These are phyloP conservation scores for Aspergillus oerlinghausenensis DNA, from an alignment of 2,329 filamentous ascomycete genomes.

Conservation along the genomic window DNA sequence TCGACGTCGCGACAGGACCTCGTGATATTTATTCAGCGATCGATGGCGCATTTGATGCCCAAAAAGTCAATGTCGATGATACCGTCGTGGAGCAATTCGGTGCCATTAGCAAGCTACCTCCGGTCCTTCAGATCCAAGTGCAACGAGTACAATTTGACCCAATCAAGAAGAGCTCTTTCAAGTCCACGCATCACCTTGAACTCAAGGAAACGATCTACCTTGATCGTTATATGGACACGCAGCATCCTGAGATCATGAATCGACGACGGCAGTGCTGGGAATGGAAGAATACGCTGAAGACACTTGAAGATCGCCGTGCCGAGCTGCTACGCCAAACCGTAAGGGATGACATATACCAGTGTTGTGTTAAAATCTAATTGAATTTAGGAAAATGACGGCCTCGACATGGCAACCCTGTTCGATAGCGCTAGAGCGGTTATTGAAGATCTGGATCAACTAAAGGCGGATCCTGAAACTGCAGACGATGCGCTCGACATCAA, in stretches of 20 bases:
- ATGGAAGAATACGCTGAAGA: constrained; percentile 60
- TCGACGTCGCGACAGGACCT: constrained; percentile 55
- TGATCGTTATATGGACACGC: constrained; percentile 74
- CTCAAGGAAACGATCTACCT: constrained; percentile 80
- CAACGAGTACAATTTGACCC: constrained; percentile 73
- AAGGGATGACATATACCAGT: constrained; percentile 2
- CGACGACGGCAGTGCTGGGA: constrained; percentile 69
- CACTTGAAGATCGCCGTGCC: constrained; percentile 47
- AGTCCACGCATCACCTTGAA: constrained; percentile 71
- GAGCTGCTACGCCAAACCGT: constrained; percentile 39
- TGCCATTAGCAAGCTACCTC: constrained; percentile 71
- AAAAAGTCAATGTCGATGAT: constrained; percentile 66
- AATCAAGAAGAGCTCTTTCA: constrained; percentile 55
- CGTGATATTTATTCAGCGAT: constrained; percentile 77
- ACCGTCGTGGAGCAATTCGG: constrained; percentile 59
- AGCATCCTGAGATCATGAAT: constrained; percentile 57
- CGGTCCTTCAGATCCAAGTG: constrained; percentile 83
- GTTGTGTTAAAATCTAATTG: constrained; percentile 3
- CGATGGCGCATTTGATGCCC: constrained; percentile 77
- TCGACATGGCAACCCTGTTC: constrained; percentile 30
- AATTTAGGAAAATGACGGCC: constrained; percentile 17
- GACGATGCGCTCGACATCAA: constrained; percentile 43
- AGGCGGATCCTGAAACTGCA: constrained; percentile 24
- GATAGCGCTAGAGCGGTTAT: constrained; percentile 40
- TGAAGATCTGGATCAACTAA: constrained; percentile 36